phyloP scores from a whole-genome alignment of 176 grass and related monocot genomes.

The Cenchrus fungigraminus region DNA sequence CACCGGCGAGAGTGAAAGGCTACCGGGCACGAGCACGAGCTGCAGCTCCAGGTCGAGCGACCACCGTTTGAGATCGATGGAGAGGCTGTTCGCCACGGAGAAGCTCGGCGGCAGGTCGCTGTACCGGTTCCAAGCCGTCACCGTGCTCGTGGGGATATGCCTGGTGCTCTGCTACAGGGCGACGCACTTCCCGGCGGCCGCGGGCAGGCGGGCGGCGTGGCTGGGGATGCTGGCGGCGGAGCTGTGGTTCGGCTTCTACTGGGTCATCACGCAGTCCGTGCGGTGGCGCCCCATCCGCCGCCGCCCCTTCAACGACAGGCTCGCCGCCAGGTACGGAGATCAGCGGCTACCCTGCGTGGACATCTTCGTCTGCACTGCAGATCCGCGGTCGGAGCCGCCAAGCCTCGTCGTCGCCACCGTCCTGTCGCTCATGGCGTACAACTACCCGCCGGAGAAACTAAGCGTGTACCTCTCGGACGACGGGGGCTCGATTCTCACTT shows the following conservation, averaged over 20 bases:
- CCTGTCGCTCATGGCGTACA: constrained; percentile 74
- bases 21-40: too few species aligned
- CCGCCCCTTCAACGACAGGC: constrained; percentile 57
- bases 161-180: constrained; percentile 58
- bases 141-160: constrained; percentile 52
- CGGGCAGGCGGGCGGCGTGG: constrained; percentile 43
- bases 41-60: too few species aligned
- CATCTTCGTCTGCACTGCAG: constrained; percentile 78
- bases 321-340: constrained; percentile 61
- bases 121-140: constrained; percentile 56
- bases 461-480: constrained; percentile 83
- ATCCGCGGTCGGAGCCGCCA: constrained; percentile 63
- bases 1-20: too few species aligned
- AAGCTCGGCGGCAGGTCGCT: constrained; percentile 30
- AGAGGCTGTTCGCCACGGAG: constrained; percentile 61
- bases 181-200: constrained; percentile 38
- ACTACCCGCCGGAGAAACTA: constrained; percentile 65
- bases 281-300: constrained; percentile 62
- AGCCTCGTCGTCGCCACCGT: constrained; percentile 67
- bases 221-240: constrained; percentile 64
- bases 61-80: background rate
- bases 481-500: constrained; percentile 66
- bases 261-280: constrained; percentile 72
- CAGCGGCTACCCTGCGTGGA: constrained; percentile 63
- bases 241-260: constrained; percentile 76